Conservation (phyloP, 2,329 filamentous ascomycete genomes). For the Fusarium pilosicola region DNA sequence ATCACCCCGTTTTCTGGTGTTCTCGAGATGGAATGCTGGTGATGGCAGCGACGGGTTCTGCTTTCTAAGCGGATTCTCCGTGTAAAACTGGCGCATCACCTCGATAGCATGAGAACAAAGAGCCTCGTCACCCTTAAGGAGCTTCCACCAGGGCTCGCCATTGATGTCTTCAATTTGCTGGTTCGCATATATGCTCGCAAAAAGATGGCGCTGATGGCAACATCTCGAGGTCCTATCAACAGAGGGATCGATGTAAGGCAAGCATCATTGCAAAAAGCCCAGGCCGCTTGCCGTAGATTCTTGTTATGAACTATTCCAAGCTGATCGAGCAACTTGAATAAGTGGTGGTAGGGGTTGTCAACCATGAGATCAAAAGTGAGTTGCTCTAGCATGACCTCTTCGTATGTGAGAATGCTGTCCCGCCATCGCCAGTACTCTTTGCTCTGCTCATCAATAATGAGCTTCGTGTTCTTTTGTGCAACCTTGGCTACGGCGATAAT, state of each 20-base stretch:
- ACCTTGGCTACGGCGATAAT: slow-evolving; percentile 94
- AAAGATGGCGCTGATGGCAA: slow-evolving; percentile 90
- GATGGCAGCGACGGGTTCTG: slow-evolving; percentile 64
- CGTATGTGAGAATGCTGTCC: slow-evolving; percentile 90
- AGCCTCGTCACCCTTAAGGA: slow-evolving; percentile 74
- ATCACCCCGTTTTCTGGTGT: slow-evolving; percentile 62
- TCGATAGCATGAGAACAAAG: slow-evolving; percentile 79
- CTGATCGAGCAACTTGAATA: slow-evolving; percentile 82
- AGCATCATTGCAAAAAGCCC: slow-evolving; percentile 94
- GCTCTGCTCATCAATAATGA: slow-evolving; percentile 93
- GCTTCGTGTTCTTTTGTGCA: slow-evolving; percentile 90
- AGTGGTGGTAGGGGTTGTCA: slow-evolving; percentile 84
- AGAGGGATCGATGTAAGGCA: slow-evolving; percentile 86
- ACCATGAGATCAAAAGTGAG: slow-evolving; percentile 95
- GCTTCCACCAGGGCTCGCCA: slow-evolving; percentile 88
- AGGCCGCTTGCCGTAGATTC: slow-evolving; percentile 82
- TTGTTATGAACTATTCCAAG: slow-evolving; percentile 83
- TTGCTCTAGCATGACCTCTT: slow-evolving; percentile 90
- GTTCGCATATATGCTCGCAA: slow-evolving; percentile 79
- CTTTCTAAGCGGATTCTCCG: slow-evolving; percentile 70
- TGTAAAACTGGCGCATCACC: slow-evolving; percentile 76
- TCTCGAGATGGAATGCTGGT: slow-evolving; percentile 66
- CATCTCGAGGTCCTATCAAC: slow-evolving; percentile 79
- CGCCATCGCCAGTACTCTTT: slow-evolving; percentile 99
- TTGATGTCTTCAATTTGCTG: slow-evolving; percentile 80